Conservation (phyloP, 2,329 filamentous ascomycete species). For the Aureobasidium sp. region DNA sequence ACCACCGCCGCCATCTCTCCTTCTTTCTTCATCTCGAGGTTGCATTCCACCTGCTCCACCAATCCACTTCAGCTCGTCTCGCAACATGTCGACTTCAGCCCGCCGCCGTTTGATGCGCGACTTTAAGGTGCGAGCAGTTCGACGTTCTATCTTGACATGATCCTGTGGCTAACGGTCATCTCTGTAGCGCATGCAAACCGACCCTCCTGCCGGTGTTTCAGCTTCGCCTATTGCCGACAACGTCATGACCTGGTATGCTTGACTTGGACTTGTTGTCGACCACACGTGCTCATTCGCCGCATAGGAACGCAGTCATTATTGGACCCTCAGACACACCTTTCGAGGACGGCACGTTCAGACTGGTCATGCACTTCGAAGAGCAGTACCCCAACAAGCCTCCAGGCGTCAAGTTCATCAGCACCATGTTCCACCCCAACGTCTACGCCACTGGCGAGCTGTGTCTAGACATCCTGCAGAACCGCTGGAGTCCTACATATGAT, state of each 20-base stretch:
- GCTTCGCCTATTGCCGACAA: constrained; percentile 94
- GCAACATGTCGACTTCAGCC: constrained; percentile 80
- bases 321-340: constrained; percentile 95
- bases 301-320: constrained; percentile 96
- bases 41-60: not conserved
- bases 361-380: constrained; percentile 99
- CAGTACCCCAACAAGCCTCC: constrained; percentile 98
- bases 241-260: constrained; percentile 83
- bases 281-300: constrained; percentile 16
- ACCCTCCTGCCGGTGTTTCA: constrained; percentile 92
- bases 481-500: constrained; percentile 98
- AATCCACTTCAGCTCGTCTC: not conserved
- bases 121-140: constrained; percentile 69
- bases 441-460: constrained; percentile 96
- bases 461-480: constrained; percentile 92
- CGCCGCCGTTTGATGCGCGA: constrained; percentile 96
- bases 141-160: constrained; percentile 3
- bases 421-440: constrained; percentile 99
- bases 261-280: not conserved
- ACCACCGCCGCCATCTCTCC: not conserved
- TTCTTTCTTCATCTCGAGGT: not conserved
- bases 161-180: constrained; percentile 9
- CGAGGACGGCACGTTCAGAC: constrained; percentile 93
- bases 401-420: constrained; percentile 94
- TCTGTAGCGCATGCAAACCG: constrained; percentile 91